A percentile compares a stretch with the other conserved stretches of the same genome.
phyloP scores from a whole-genome alignment of 192 early-diverging fungal species.

The Pilaira anomala region DNA sequence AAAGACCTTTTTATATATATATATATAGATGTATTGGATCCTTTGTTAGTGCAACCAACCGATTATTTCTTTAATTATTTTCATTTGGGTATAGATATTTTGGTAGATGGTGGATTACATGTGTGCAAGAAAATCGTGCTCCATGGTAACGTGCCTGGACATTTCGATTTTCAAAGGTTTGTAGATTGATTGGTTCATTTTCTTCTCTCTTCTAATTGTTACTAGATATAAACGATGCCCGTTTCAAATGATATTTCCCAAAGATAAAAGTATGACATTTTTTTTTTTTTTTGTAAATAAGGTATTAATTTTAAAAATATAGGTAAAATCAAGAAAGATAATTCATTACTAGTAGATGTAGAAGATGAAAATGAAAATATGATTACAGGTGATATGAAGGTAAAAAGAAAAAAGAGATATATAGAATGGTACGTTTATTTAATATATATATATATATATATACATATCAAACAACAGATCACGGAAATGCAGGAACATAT shows the following conservation, averaged over 20 bases:
- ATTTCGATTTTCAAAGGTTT: slow-evolving; percentile 55
- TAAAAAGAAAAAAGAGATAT: neutral
- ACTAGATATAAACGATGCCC: slow-evolving; percentile 57
- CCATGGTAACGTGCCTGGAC: slow-evolving; percentile 67
- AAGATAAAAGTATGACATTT: slow-evolving; percentile 16
- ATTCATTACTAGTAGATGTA: slow-evolving; percentile 26
- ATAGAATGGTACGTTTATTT: neutral
- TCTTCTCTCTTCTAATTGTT: neutral
- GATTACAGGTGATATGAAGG: slow-evolving; percentile 33
- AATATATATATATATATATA: too few relatives aligned
- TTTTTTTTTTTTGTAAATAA: too few relatives aligned
- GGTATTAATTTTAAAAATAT: neutral
- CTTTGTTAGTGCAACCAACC: slow-evolving; percentile 32
- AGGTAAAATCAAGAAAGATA: slow-evolving; percentile 9
- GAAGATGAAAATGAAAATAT: slow-evolving; percentile 18
- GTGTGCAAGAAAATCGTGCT: slow-evolving; percentile 67
- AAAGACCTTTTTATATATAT: neutral
- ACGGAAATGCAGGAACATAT: slow-evolving; percentile 31
- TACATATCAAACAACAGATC: too few relatives aligned
- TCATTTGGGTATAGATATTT: slow-evolving; percentile 64
- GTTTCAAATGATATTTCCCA: slow-evolving; percentile 42
- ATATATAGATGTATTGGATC: slow-evolving; percentile 12
- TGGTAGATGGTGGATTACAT: slow-evolving; percentile 64
- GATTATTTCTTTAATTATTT: slow-evolving; percentile 81
- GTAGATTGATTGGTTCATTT: neutral